A percentile compares a stretch with the other conserved stretches of the same genome.
Evolutionary conservation across 2,329 filamentous ascomycete genomes (phyloP).

Genomic region (Rugonectria rugulosa): DNA sequence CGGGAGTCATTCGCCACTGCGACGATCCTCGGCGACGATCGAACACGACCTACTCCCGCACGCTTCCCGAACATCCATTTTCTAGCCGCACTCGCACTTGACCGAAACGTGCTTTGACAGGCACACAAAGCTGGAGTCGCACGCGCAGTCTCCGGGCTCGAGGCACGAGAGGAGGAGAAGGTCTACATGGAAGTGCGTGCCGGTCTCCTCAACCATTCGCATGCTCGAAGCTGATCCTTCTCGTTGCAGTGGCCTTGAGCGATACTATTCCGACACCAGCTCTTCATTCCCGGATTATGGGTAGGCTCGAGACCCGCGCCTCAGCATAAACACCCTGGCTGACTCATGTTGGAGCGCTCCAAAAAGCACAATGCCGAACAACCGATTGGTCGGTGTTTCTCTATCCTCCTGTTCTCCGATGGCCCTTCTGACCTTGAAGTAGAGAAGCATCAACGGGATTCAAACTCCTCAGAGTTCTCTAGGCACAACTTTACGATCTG

Average conservation of each 20-base stretch:
- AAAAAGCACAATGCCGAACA: slow-evolving; percentile 32
- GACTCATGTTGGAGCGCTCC: slow-evolving; percentile 35
- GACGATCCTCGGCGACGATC: not conserved
- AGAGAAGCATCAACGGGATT: slow-evolving; percentile 36
- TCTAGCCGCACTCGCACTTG: slow-evolving; percentile 11
- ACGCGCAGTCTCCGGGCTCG: slow-evolving; percentile 29
- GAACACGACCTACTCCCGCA: not conserved
- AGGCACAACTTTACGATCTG: not conserved
- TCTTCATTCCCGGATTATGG: slow-evolving; percentile 55
- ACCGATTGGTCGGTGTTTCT: slow-evolving; percentile 34
- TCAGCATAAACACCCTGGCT: slow-evolving; percentile 26
- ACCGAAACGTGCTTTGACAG: slow-evolving; percentile 28
- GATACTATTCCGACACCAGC: slow-evolving; percentile 47
- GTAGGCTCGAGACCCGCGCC: slow-evolving; percentile 37
- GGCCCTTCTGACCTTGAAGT: slow-evolving; percentile 15
- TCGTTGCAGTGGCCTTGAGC: slow-evolving; percentile 40
- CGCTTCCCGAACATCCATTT: slow-evolving; percentile 2
- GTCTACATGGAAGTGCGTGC: slow-evolving; percentile 43
- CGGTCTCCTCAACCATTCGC: slow-evolving; percentile 19
- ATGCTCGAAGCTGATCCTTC: slow-evolving; percentile 20
- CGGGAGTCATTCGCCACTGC: not conserved
- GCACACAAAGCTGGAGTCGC: slow-evolving; percentile 41
- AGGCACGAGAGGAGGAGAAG: slow-evolving; percentile 33
- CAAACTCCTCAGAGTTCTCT: slow-evolving; percentile 34
- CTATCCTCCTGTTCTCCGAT: not conserved